A percentile compares a stretch with the other conserved stretches of the same genome.
These are phyloP conservation scores for Torulaspora microellipsoides DNA, from an alignment of 805 yeast genomes.

Conservation along the genomic window DNA sequence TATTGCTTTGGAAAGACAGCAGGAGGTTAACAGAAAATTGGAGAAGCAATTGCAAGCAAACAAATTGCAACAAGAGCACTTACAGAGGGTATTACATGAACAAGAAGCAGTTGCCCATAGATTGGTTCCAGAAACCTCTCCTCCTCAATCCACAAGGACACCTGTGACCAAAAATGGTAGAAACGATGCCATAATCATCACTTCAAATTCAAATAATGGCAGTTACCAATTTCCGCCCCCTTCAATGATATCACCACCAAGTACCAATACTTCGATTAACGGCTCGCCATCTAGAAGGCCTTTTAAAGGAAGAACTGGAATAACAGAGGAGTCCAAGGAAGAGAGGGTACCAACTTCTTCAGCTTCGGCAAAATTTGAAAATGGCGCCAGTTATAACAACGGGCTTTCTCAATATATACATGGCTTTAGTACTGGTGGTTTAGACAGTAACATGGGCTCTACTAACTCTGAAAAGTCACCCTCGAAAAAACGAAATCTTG, in stretches of 20 bases:
- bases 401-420: too few relatives aligned
- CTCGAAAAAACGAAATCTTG: too few relatives aligned
- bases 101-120: constrained; percentile 21
- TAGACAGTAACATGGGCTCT: too few relatives aligned
- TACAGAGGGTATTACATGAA: constrained; percentile 24
- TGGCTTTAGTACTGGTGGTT: too few relatives aligned
- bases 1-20: constrained; percentile 29
- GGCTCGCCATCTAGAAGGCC: constrained; percentile 25
- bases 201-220: constrained; percentile 31
- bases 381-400: too few relatives aligned
- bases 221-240: constrained; percentile 36
- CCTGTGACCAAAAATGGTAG: constrained; percentile 6
- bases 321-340: not conserved
- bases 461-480: too few relatives aligned
- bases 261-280: constrained; percentile 24
- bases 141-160: constrained; percentile 11
- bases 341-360: not conserved
- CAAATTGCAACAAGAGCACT: constrained; percentile 28
- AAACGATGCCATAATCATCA: constrained; percentile 23
- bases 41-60: constrained; percentile 29
- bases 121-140: constrained; percentile 4
- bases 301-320: constrained; percentile 1
- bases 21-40: constrained; percentile 27
- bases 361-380: too few relatives aligned
- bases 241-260: constrained; percentile 18